Conservation (phyloP, 83 land plant species). For the Picea mariana region DNA sequence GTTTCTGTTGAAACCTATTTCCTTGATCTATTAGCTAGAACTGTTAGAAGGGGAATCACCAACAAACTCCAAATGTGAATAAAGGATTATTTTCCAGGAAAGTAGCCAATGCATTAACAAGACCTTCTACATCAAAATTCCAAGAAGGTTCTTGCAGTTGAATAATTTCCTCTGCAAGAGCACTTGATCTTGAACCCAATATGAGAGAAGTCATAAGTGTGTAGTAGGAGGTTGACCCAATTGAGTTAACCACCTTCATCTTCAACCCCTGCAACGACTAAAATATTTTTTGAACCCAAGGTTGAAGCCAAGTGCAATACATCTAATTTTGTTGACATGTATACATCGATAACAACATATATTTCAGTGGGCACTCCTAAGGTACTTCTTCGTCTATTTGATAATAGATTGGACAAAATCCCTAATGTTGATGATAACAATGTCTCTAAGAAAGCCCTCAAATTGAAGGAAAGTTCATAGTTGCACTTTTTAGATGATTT, state of each 20-base stretch:
- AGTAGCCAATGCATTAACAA: neutral
- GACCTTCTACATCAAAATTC: neutral
- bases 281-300: too few relatives aligned
- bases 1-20: neutral
- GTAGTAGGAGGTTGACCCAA: neutral
- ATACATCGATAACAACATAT: too few relatives aligned
- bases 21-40: neutral
- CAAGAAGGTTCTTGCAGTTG: neutral
- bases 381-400: too few relatives aligned
- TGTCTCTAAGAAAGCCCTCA: too few relatives aligned
- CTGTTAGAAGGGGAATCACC: neutral
- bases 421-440: too few relatives aligned
- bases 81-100: slow-evolving; percentile 2
- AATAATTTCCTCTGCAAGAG: neutral
- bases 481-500: too few relatives aligned
- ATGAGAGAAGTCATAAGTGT: neutral
- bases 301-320: too few relatives aligned
- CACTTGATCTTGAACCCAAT: neutral
- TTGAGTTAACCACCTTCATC: neutral
- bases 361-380: too few relatives aligned
- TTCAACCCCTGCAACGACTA: neutral
- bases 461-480: too few relatives aligned
- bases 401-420: too few relatives aligned
- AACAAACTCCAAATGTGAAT: neutral
- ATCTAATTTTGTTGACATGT: too few relatives aligned